Evolutionary conservation across 1,139 yeast genomes (phyloP).

Genomic region (Candida sp.): DNA sequence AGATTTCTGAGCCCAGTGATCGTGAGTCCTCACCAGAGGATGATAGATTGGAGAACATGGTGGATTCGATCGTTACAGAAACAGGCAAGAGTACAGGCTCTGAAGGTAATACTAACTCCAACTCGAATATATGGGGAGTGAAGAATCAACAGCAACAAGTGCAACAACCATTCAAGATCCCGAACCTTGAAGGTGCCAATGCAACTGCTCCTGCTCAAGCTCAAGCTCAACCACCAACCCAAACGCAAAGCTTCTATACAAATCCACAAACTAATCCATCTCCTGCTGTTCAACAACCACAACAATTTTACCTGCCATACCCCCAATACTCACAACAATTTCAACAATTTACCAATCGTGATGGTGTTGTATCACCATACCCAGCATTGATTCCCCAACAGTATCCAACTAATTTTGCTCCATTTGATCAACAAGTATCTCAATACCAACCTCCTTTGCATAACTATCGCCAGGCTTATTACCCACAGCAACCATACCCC

Average conservation of each 20-base stretch:
- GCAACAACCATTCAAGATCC: constrained; percentile 3
- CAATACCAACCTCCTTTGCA: constrained; percentile 1
- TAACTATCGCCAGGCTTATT: neutral
- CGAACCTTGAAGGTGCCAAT: neutral
- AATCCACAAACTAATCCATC: neutral
- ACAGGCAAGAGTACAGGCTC: neutral
- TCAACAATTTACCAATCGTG: neutral
- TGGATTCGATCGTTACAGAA: constrained; percentile 1
- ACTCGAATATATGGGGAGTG: constrained; percentile 2
- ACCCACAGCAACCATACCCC: neutral
- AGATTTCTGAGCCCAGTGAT: neutral
- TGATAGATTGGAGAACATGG: constrained; percentile 1
- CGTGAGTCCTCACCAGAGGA: constrained; percentile 1
- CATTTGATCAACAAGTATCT: neutral
- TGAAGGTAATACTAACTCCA: neutral
- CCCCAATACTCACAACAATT: constrained; percentile 2
- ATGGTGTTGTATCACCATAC: constrained; percentile 2
- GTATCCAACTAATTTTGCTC: neutral
- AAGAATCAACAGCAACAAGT: neutral
- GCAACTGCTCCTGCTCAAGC: neutral
- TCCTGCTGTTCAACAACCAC: constrained; percentile 1
- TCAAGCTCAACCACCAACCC: neutral
- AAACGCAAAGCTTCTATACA: neutral
- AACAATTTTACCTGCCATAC: constrained; percentile 3
- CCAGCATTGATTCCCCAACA: constrained; percentile 1